phyloP scores from a whole-genome alignment of 345 rosid species.

The Populus tremula region DNA sequence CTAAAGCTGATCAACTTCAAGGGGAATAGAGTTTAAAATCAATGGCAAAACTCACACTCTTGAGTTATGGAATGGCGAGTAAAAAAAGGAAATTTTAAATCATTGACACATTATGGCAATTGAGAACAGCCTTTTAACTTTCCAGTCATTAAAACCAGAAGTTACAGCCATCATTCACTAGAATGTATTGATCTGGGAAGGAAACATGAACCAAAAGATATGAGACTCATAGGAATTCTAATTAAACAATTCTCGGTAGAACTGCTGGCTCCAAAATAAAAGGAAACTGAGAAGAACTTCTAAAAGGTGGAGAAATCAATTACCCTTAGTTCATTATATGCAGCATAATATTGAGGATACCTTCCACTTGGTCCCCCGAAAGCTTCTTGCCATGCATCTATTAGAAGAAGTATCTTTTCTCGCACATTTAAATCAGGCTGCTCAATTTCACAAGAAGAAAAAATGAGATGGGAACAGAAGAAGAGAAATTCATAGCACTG shows the following conservation, averaged over 20 bases:
- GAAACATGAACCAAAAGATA: background rate
- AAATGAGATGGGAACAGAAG: conserved; percentile 4
- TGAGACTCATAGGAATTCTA: background rate
- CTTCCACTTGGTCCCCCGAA: conserved; percentile 75
- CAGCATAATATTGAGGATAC: conserved; percentile 82
- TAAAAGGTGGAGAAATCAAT: conserved; percentile 9
- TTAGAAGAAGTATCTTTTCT: conserved; percentile 78
- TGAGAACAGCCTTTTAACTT: background rate
- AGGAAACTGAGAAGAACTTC: background rate
- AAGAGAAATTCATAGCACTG: conserved; percentile 7
- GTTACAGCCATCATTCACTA: background rate
- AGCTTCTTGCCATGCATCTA: conserved; percentile 78
- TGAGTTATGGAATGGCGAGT: background rate
- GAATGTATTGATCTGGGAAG: background rate
- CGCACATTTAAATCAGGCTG: conserved; percentile 93
- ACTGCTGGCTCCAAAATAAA: background rate
- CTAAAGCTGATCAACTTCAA: background rate
- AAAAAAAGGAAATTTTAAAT: background rate
- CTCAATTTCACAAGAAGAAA: conserved; percentile 18
- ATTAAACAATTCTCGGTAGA: background rate
- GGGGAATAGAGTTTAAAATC: background rate
- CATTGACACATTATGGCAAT: background rate
- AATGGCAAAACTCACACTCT: background rate
- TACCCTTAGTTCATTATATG: conserved; percentile 90
- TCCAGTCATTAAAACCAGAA: background rate